phyloP scores from a whole-genome alignment of 371 early-diverging fungal species.

The Rhizopus microsporus region DNA sequence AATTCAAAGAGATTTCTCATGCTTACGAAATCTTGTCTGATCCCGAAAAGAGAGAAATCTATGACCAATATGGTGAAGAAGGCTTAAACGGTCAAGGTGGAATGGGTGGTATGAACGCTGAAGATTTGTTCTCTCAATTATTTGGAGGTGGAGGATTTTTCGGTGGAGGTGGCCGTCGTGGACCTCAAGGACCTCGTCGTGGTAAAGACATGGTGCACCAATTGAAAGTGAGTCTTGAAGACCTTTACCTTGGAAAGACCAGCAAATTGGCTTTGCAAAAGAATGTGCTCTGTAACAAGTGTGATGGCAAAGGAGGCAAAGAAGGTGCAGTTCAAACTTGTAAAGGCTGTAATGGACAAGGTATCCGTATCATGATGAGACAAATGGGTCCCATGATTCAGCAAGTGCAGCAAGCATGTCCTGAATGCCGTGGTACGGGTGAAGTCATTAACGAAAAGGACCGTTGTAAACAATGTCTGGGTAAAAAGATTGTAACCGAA shows the following conservation, averaged over 20 bases:
- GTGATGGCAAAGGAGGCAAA: conserved; percentile 81
- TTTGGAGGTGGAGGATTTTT: conserved; percentile 70
- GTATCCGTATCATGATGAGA: conserved; percentile 80
- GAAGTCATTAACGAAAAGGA: conserved; percentile 85
- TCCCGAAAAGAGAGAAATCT: conserved; percentile 67
- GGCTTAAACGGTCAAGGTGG: conserved; percentile 69
- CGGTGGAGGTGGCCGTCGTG: conserved; percentile 59
- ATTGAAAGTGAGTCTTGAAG: conserved; percentile 88
- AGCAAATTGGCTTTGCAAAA: conserved; percentile 87
- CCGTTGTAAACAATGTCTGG: conserved; percentile 87
- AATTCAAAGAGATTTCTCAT: conserved; percentile 90
- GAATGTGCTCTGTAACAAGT: conserved; percentile 76
- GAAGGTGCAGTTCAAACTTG: conserved; percentile 71
- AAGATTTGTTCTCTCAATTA: conserved; percentile 26
- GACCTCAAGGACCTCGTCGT: conserved; percentile 70
- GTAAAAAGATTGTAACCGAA: conserved; percentile 72
- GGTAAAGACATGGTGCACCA: conserved; percentile 75
- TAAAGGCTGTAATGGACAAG: conserved; percentile 76
- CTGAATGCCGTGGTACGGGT: conserved; percentile 87
- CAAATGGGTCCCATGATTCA: conserved; percentile 98
- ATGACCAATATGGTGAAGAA: conserved; percentile 83
- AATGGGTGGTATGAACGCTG: conserved; percentile 61
- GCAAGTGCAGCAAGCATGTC: conserved; percentile 93
- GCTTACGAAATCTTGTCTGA: conserved; percentile 96
- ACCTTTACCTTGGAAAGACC: conserved; percentile 90